These are phyloP conservation scores for Beauveria sp. DNA, from an alignment of 2,329 filamentous ascomycete species.

Conservation along the genomic window DNA sequence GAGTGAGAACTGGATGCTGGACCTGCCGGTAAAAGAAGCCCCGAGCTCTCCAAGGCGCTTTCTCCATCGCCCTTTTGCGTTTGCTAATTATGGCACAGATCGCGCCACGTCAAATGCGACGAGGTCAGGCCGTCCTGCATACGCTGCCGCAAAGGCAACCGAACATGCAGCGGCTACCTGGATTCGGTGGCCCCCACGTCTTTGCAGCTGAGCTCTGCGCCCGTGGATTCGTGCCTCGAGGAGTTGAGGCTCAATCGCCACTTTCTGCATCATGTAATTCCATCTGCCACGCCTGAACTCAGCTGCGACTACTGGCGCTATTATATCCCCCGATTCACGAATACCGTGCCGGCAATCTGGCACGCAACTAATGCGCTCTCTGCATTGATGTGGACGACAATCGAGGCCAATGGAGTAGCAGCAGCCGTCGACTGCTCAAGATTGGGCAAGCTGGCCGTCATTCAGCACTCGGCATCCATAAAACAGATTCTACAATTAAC, in stretches of 20 bases:
- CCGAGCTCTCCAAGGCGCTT: background rate
- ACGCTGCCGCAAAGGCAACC: background rate
- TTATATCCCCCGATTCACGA: background rate
- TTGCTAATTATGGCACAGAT: background rate
- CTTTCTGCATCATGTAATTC: background rate
- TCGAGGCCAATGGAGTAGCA: background rate
- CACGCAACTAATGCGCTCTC: background rate
- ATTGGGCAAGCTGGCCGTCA: background rate
- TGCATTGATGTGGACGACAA: background rate
- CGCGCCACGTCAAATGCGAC: background rate
- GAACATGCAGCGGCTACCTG: background rate
- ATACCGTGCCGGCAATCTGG: background rate
- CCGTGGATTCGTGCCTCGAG: background rate
- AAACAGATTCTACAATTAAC: background rate
- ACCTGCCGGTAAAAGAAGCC: background rate
- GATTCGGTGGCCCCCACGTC: background rate
- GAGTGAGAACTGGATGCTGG: background rate
- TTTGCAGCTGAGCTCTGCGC: background rate
- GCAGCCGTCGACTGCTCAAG: background rate
- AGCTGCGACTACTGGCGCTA: background rate
- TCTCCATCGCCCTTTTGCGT: background rate
- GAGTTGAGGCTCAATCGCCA: background rate
- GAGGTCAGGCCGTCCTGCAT: background rate
- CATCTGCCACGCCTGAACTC: background rate
- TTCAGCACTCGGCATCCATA: background rate